These are phyloP conservation scores for Zygosaccharomyces kombuchaensis DNA, from an alignment of 805 yeast species.

Conservation along the genomic window DNA sequence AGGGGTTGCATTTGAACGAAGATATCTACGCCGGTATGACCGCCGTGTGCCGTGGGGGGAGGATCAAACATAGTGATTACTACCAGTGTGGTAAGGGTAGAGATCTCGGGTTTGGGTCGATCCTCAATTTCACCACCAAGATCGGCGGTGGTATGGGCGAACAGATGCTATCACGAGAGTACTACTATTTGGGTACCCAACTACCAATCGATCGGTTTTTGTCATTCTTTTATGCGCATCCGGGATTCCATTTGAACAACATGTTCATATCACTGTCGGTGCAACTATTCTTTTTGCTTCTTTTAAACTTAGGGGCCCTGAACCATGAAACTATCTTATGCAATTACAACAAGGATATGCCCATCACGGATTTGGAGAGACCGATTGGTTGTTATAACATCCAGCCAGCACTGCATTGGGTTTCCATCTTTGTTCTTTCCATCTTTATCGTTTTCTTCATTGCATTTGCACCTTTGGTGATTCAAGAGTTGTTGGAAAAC, in stretches of 20 bases:
- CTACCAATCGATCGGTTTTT: slow-evolving; percentile 84
- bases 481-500: slow-evolving; percentile 84
- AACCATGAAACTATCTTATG: slow-evolving; percentile 70
- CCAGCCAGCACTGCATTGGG: slow-evolving; percentile 86
- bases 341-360: slow-evolving; percentile 56
- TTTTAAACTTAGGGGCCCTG: slow-evolving; percentile 76
- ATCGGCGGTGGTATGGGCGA: slow-evolving; percentile 99
- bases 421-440: slow-evolving; percentile 79
- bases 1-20: slow-evolving; percentile 87
- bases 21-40: slow-evolving; percentile 96
- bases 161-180: slow-evolving; percentile 86
- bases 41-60: slow-evolving; percentile 84
- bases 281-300: slow-evolving; percentile 77
- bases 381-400: slow-evolving; percentile 87
- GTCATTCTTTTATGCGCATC: slow-evolving; percentile 93
- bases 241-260: slow-evolving; percentile 92
- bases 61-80: slow-evolving; percentile 92
- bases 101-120: slow-evolving; percentile 89
- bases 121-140: slow-evolving; percentile 88
- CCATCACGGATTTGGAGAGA: slow-evolving; percentile 64
- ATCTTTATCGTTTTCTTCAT: slow-evolving; percentile 91
- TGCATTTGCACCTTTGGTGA: slow-evolving; percentile 79
- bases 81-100: slow-evolving; percentile 97
- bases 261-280: slow-evolving; percentile 81
- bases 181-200: slow-evolving; percentile 84